Conservation (phyloP, 1,284 basidiomycete genomes). For the Cryptococcus sp. region DNA sequence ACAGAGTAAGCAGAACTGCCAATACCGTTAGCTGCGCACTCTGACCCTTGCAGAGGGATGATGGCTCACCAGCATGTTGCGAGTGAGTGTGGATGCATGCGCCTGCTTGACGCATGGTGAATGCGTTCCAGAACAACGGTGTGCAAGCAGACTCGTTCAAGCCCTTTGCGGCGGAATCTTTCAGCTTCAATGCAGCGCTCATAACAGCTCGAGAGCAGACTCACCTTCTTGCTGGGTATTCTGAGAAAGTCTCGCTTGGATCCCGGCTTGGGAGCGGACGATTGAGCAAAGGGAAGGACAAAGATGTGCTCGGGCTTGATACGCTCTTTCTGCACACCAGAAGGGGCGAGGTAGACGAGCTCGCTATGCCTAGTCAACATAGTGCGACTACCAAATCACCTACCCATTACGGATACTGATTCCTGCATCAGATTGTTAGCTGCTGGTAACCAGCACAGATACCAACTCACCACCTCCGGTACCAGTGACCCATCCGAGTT, state of each 20-base stretch:
- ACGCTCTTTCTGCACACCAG: conserved; percentile 78
- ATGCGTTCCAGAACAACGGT: conserved; percentile 88
- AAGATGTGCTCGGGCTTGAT: conserved; percentile 78
- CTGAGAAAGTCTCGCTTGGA: conserved; percentile 72
- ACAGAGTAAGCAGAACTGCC: conserved; percentile 73
- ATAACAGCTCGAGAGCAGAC: conserved; percentile 1
- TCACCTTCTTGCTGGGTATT: conserved; percentile 61
- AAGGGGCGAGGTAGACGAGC: conserved; percentile 77
- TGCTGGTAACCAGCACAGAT: neutral
- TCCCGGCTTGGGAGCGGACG: conserved; percentile 61
- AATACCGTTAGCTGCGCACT: neutral
- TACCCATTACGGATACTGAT: conserved; percentile 73
- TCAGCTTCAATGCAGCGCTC: neutral
- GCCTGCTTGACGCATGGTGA: conserved; percentile 71
- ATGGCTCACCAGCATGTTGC: conserved; percentile 63
- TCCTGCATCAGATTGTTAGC: conserved; percentile 36
- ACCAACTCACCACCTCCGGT: conserved; percentile 55
- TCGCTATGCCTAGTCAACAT: conserved; percentile 57
- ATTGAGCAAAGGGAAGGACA: conserved; percentile 74
- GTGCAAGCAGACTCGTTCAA: conserved; percentile 81
- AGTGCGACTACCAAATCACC: conserved; percentile 25
- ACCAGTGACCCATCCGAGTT: conserved; percentile 64
- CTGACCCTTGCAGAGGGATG: neutral
- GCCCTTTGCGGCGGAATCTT: conserved; percentile 28
- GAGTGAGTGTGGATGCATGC: conserved; percentile 87